A percentile compares a stretch with the other conserved stretches of the same genome.
These are phyloP conservation scores for Tremella fuciformis DNA, from an alignment of 768 basidiomycete genomes.

Conservation along the genomic window DNA sequence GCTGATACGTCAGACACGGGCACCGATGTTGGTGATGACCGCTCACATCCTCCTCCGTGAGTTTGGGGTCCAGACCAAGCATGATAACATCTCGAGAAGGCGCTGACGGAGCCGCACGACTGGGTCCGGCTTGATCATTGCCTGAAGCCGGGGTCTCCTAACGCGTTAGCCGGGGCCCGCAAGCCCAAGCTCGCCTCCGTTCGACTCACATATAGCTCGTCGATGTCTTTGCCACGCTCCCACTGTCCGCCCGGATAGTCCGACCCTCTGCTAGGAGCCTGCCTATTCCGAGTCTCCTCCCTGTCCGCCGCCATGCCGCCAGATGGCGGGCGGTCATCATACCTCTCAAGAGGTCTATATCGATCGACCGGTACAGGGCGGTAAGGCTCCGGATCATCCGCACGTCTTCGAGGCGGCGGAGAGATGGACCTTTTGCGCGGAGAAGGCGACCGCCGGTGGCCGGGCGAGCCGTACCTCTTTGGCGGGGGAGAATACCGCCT, in stretches of 20 bases:
- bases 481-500: constrained; percentile 4
- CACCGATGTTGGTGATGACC: constrained; percentile 6
- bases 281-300: constrained; percentile 17
- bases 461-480: neutral
- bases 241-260: constrained; percentile 19
- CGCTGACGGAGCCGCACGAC: constrained; percentile 61
- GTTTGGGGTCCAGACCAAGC: constrained; percentile 85
- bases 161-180: neutral
- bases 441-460: no score
- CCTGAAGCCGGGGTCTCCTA: neutral
- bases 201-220: constrained; percentile 25
- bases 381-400: neutral
- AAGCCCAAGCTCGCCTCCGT: no score
- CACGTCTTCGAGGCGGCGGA: constrained; percentile 5
- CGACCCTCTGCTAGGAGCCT: constrained; percentile 11
- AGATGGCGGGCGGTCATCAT: constrained; percentile 5
- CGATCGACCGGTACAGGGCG: neutral
- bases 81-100: constrained; percentile 92
- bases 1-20: constrained; percentile 63
- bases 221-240: constrained; percentile 37
- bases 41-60: constrained; percentile 83
- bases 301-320: constrained; percentile 34
- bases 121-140: neutral
- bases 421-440: neutral
- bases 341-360: constrained; percentile 1